Percentiles rank a stretch among this genome's conserved stretches.
Evolutionary conservation across 768 basidiomycete genomes (phyloP).

Genomic region (Lactarius tabidus): DNA sequence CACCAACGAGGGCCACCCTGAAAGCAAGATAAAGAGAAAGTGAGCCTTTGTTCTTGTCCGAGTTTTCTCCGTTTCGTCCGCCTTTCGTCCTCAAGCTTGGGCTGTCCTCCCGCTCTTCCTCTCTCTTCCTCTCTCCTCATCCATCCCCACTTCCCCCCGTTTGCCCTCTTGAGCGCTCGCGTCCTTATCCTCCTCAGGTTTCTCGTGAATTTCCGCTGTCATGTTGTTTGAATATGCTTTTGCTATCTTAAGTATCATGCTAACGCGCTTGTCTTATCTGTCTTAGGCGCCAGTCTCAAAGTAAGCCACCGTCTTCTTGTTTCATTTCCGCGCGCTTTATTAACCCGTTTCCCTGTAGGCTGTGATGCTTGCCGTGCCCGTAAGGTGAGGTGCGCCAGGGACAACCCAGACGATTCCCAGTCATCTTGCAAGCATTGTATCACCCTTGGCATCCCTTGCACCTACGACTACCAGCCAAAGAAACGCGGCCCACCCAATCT

Average conservation of each 20-base stretch:
- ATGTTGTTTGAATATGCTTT: constrained; percentile 39
- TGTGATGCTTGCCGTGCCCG: constrained; percentile 85
- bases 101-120: constrained; percentile 31
- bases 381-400: constrained; percentile 81
- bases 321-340: constrained; percentile 26
- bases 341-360: constrained; percentile 42
- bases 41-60: constrained; percentile 50
- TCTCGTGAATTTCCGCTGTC: constrained; percentile 7
- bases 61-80: constrained; percentile 51
- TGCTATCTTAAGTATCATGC: constrained; percentile 32
- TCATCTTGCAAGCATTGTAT: constrained; percentile 85
- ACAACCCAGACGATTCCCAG: constrained; percentile 72
- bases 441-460: constrained; percentile 77
- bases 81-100: constrained; percentile 40
- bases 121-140: neutral
- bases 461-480: constrained; percentile 91
- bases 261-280: constrained; percentile 33
- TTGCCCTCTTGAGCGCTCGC: neutral
- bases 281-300: constrained; percentile 79
- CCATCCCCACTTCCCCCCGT: constrained; percentile 28
- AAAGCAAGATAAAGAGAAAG: constrained; percentile 80
- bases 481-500: constrained; percentile 91
- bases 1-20: constrained; percentile 52
- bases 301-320: constrained; percentile 41
- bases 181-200: neutral